phyloP scores from a whole-genome alignment of 177 flowering plant species.

The Vitis hybrid region DNA sequence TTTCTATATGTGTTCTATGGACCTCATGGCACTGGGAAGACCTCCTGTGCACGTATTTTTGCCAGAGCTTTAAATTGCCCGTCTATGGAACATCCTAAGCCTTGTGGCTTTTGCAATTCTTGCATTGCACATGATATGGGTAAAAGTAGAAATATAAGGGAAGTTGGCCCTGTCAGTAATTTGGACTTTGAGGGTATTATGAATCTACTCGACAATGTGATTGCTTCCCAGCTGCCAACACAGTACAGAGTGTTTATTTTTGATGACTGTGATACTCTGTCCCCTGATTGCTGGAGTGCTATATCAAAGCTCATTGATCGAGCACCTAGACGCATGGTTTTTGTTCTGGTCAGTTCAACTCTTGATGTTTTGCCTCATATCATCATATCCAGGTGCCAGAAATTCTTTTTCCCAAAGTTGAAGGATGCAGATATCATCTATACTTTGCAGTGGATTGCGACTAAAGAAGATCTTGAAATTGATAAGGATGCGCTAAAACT shows the following conservation, averaged over 20 bases:
- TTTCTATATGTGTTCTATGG: constrained; percentile 88
- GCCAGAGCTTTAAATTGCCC: constrained; percentile 89
- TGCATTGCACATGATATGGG: constrained; percentile 80
- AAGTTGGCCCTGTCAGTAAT: constrained; percentile 81
- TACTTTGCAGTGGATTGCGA: constrained; percentile 83
- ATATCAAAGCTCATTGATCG: constrained; percentile 90
- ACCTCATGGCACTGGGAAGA: constrained; percentile 99
- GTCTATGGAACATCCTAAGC: constrained; percentile 71
- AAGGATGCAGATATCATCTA: constrained; percentile 91
- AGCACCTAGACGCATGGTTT: constrained; percentile 85
- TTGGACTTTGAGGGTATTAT: constrained; percentile 71
- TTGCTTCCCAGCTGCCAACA: constrained; percentile 47
- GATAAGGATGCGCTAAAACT: constrained; percentile 92
- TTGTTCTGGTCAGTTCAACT: constrained; percentile 79
- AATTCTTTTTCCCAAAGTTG: constrained; percentile 93
- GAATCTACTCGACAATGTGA: constrained; percentile 70
- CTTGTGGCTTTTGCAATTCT: constrained; percentile 86
- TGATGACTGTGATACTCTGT: constrained; percentile 89
- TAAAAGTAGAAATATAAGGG: constrained; percentile 66
- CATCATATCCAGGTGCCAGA: constrained; percentile 93
- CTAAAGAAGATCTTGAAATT: constrained; percentile 80
- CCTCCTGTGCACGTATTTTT: constrained; percentile 93
- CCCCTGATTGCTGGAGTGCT: constrained; percentile 93
- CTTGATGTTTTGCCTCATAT: constrained; percentile 92
- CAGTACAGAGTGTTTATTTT: constrained; percentile 77